Evolutionary conservation across 306 rosid species (phyloP), one percentile per base, ranked within the genome.

Genomic region (Casuarina equisetifolia): DNA sequence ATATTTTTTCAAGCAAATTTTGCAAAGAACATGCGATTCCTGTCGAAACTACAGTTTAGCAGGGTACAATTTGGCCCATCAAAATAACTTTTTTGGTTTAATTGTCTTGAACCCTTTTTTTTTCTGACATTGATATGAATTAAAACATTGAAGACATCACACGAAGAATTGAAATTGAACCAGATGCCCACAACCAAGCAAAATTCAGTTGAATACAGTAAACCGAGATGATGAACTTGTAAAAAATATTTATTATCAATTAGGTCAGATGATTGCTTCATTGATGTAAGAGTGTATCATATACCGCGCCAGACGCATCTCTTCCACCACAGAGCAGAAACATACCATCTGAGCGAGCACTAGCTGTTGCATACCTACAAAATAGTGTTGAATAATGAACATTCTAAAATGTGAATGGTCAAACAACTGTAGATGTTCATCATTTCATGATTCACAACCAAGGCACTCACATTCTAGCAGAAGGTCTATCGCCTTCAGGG

Each of bases 331-430:
- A 96, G 78, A 96, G 94, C 84, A 96, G 84, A 89, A 96, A 90
- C 99, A 96, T 96, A 78, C 99, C 99, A 87, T 96, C 99, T 82
- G 99, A 89, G 70, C 99, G 99, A 58, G 98, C 92, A 88, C 99
- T 91, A 72, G 96, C 99, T 71, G 99, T 96, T 35, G 98, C 99
- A 50, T 96, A 96, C 99, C 99, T 96, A 85, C 82, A 87, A 70
- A 80, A 86, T 72, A 83, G 75, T 85, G 82, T 72, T 76, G 54
- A 74, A 44, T 78, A 57, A 69, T 32, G 59, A 55, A 52, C 64
- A 74, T 40, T 25, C 20, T 58, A 76, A 46, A 25, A 48, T 35
- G 20, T 51, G 38, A 38, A 62, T 50, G 3, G 20, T 51, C 6
- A 40, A 72, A 77, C 82, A 42, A 66, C 35, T 61, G 64, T 17